Percentiles rank a stretch among this genome's conserved stretches.
Conservation (phyloP, 768 basidiomycete species). For the Collybiopsis confluens region DNA sequence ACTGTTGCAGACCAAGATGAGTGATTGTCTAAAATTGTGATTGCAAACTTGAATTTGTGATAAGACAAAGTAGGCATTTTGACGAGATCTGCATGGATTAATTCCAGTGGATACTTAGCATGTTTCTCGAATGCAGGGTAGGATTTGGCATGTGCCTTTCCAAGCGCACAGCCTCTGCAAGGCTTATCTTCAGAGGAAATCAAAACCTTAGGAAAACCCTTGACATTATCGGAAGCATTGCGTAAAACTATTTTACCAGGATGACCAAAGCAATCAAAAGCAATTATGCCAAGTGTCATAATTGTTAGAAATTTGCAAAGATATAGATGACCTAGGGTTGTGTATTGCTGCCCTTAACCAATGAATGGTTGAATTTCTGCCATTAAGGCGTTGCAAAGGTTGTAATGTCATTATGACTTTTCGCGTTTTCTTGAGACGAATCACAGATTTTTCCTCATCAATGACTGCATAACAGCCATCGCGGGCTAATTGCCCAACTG, state of each 20-base stretch:
- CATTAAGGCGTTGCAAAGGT: too few species aligned
- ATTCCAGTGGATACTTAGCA: conserved; percentile 11
- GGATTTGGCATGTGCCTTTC: conserved; percentile 19
- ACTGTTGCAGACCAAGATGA: not conserved
- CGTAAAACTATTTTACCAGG: not conserved
- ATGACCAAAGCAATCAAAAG: not conserved
- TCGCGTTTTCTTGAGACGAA: too few species aligned
- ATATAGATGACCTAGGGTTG: too few species aligned
- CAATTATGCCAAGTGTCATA: not conserved
- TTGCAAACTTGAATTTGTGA: not conserved
- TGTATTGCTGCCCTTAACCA: too few species aligned
- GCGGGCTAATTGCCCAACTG: too few species aligned
- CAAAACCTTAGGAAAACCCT: not conserved
- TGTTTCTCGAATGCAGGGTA: conserved; percentile 12
- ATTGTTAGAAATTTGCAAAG: too few species aligned
- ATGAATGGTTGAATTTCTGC: too few species aligned
- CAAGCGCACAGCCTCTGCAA: conserved; percentile 17
- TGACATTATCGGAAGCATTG: not conserved
- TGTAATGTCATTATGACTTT: too few species aligned
- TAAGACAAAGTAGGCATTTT: not conserved
- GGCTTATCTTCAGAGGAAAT: not conserved
- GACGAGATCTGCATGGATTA: conserved; percentile 22
- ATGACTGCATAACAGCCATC: too few species aligned
- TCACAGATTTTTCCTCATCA: too few species aligned
- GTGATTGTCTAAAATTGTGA: not conserved